Conservation (phyloP, 345 rosid genomes). For the Salix caprea region DNA sequence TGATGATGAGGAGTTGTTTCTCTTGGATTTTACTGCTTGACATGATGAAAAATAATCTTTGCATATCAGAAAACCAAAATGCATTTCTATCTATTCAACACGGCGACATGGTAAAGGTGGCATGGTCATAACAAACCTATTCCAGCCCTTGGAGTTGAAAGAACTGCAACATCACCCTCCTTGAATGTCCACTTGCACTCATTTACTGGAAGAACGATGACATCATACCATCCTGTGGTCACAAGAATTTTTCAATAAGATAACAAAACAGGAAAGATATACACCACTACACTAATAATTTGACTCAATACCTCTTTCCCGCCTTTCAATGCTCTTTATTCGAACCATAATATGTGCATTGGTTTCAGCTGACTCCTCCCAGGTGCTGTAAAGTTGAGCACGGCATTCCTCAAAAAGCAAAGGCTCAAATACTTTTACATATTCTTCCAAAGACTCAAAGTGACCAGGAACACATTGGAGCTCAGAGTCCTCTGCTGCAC, state of each 20-base stretch:
- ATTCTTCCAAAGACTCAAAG: slow-evolving; percentile 88
- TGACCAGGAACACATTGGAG: slow-evolving; percentile 85
- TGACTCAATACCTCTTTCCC: slow-evolving; percentile 84
- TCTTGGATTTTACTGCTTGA: slow-evolving; percentile 51
- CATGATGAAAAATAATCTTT: slow-evolving; percentile 2
- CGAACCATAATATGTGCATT: slow-evolving; percentile 69
- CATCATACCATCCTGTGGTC: slow-evolving; percentile 92
- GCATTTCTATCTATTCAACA: background rate
- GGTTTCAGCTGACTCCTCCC: slow-evolving; percentile 88
- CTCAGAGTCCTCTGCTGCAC: slow-evolving; percentile 72
- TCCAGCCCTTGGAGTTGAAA: slow-evolving; percentile 78
- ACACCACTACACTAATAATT: background rate
- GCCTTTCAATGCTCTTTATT: slow-evolving; percentile 72
- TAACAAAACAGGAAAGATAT: slow-evolving; percentile 5
- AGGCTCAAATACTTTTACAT: slow-evolving; percentile 94
- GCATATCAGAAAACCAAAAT: background rate
- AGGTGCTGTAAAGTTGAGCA: slow-evolving; percentile 88
- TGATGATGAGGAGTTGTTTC: slow-evolving; percentile 31
- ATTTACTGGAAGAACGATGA: slow-evolving; percentile 56
- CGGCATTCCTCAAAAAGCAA: slow-evolving; percentile 99
- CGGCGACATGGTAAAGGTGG: background rate
- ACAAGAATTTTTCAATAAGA: slow-evolving; percentile 25
- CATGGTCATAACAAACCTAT: slow-evolving; percentile 41
- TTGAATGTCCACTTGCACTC: slow-evolving; percentile 94
- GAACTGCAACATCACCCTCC: slow-evolving; percentile 98